These are phyloP conservation scores for Anethum foeniculum DNA, from an alignment of 140 eudicot species.

Conservation along the genomic window DNA sequence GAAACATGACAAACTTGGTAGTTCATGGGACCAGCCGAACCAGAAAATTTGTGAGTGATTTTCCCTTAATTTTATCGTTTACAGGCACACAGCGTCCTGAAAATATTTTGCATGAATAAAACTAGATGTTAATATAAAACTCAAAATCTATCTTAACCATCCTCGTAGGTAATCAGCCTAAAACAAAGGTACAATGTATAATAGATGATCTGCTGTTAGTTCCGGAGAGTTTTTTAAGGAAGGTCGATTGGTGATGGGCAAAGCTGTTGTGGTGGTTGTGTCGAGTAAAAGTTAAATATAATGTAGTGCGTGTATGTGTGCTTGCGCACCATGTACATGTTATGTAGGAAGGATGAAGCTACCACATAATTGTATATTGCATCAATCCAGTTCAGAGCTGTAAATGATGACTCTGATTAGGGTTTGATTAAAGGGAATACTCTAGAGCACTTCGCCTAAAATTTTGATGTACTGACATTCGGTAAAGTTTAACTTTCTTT, in stretches of 20 bases:
- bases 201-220: background rate
- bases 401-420: background rate
- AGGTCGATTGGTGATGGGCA: background rate
- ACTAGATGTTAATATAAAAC: background rate
- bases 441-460: background rate
- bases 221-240: background rate
- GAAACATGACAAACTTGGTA: constrained; percentile 43
- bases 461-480: background rate
- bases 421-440: background rate
- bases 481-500: background rate
- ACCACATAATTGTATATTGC: background rate
- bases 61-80: background rate
- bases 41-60: constrained; percentile 38
- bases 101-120: background rate
- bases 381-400: background rate
- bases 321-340: background rate
- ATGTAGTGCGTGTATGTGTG: background rate
- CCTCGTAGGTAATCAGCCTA: background rate
- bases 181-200: background rate
- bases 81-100: background rate
- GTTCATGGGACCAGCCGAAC: constrained; percentile 30
- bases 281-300: background rate
- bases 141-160: background rate
- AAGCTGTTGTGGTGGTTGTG: background rate
- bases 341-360: background rate